Evolutionary conservation across 176 grass and related monocot genomes (phyloP).

Genomic region (Metroxylon sagu): DNA sequence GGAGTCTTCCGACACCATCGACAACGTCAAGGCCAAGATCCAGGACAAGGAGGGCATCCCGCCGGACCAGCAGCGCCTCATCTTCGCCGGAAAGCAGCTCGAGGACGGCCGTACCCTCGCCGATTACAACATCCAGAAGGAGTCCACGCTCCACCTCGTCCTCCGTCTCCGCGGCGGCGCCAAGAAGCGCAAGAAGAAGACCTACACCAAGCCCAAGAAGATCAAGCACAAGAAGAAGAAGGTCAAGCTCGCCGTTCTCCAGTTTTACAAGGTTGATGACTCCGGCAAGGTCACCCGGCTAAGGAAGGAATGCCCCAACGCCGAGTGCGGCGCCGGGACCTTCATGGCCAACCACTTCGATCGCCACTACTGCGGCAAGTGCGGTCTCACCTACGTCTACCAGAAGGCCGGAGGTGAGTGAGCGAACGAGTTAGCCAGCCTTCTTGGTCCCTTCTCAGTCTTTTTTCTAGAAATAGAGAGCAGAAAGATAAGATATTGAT

Average conservation of each 20-base stretch:
- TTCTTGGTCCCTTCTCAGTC: too few species aligned
- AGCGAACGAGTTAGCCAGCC: too few species aligned
- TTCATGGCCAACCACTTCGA: slow-evolving; percentile 90
- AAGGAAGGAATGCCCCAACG: slow-evolving; percentile 71
- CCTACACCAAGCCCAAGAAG: slow-evolving; percentile 82
- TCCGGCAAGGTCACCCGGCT: slow-evolving; percentile 69
- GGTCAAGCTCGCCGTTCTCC: slow-evolving; percentile 69
- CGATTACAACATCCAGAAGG: slow-evolving; percentile 31
- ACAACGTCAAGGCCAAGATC: slow-evolving; percentile 84
- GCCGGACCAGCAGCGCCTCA: slow-evolving; percentile 19
- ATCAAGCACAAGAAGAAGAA: slow-evolving; percentile 77
- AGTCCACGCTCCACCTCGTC: slow-evolving; percentile 24
- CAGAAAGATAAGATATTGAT: too few species aligned
- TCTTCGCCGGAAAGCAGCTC: slow-evolving; percentile 23
- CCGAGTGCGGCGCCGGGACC: slow-evolving; percentile 60
- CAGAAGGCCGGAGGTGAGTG: slow-evolving; percentile 35
- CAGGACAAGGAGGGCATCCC: slow-evolving; percentile 78
- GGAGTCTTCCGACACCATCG: slow-evolving; percentile 66
- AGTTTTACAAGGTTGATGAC: slow-evolving; percentile 79
- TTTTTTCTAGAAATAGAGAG: too few species aligned
- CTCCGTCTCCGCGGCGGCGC: slow-evolving; percentile 60
- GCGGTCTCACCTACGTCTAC: slow-evolving; percentile 82
- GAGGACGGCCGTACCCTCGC: slow-evolving; percentile 22
- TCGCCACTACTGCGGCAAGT: slow-evolving; percentile 83
- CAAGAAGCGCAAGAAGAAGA: slow-evolving; percentile 92